Base-by-base conservation (phyloP, 805 yeast species). In the Maudiozyma serrabonitensis region DNA sequence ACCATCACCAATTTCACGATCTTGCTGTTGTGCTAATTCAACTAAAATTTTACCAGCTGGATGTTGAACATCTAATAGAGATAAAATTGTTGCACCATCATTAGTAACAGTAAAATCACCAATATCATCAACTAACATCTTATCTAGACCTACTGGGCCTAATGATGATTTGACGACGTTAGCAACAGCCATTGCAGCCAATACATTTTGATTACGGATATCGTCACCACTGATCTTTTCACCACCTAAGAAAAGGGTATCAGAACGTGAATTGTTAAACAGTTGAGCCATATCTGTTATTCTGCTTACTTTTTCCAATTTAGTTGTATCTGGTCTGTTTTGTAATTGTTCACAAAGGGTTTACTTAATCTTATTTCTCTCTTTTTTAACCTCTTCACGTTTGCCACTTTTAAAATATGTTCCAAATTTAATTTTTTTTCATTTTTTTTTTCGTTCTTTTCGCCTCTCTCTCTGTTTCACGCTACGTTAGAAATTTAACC, bases 91-190 rank as follows among this genome's bases (percentile, higher is more conserved):
- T 52, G 99, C 99, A 56, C 99, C 99, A 69, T 93, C 99, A 69
- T 93, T 93, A 43, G 99, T 93, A 46, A 93, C 97, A 6, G 96
- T 90, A 43, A 93, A 97, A 70, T 95, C 99, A 55, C 99, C 99
- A 69, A 93, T 95, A 63, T 93, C 99, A 69, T 93, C 99, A 39
- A 93, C 99, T 45, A 93, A 76, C 96, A 93, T 93, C 73, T 93
- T 93, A 72, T 93, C 99, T 47, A 93, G 75, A 26, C 99, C 99
- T 35, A 93, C 98, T 8, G 99, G 99, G 4, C 99, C 99, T 50
- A 93, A 73, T 1, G 98, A 90, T 13, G 96, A 83, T 67, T 90
- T 90, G 43, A 83, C 87, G 48, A 82, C 74, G 60, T 82, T 85
- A 16, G 87, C 87, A 39, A 82, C 87, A 11, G 89, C 87, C 57